phyloP scores from a whole-genome alignment of 306 rosid species.

The Trifolium fragiferum region DNA sequence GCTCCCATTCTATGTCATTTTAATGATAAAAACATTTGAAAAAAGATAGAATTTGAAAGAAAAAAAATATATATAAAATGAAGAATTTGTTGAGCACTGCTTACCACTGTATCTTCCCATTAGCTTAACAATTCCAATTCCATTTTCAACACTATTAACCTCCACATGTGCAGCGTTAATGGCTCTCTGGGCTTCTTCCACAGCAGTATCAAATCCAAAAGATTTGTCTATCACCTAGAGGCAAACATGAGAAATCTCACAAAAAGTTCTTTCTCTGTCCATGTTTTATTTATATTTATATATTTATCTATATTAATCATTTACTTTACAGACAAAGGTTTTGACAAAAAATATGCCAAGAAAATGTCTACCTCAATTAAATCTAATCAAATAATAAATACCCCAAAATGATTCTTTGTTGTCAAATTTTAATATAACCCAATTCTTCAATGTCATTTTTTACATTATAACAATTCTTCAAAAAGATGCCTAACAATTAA shows the following conservation, averaged over 20 bases:
- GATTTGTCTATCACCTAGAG: slow-evolving; percentile 94
- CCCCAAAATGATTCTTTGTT: neutral
- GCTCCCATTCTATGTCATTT: slow-evolving; percentile 31
- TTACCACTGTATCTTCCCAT: slow-evolving; percentile 97
- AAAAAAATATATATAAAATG: neutral
- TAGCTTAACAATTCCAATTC: slow-evolving; percentile 89
- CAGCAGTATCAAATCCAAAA: slow-evolving; percentile 98
- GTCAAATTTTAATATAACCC: neutral
- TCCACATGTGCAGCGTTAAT: slow-evolving; percentile 96
- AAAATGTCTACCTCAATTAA: slow-evolving; percentile 2
- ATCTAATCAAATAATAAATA: neutral
- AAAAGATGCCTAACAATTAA: neutral
- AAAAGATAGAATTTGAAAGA: slow-evolving; percentile 20
- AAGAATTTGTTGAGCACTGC: slow-evolving; percentile 26
- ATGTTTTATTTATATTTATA: slow-evolving; percentile 24
- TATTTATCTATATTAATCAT: neutral
- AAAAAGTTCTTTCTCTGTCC: slow-evolving; percentile 18
- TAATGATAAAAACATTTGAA: slow-evolving; percentile 13
- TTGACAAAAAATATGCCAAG: slow-evolving; percentile 21
- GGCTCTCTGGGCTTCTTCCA: slow-evolving; percentile 98
- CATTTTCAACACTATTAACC: slow-evolving; percentile 92
- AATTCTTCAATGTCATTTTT: neutral
- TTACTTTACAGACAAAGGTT: neutral
- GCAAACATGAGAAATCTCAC: slow-evolving; percentile 43
- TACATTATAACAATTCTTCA: neutral